Percentiles rank a stretch among this genome's conserved stretches.
These are phyloP conservation scores for Phalaenopsis equestris DNA, from an alignment of 106 monocot species.

Conservation along the genomic window DNA sequence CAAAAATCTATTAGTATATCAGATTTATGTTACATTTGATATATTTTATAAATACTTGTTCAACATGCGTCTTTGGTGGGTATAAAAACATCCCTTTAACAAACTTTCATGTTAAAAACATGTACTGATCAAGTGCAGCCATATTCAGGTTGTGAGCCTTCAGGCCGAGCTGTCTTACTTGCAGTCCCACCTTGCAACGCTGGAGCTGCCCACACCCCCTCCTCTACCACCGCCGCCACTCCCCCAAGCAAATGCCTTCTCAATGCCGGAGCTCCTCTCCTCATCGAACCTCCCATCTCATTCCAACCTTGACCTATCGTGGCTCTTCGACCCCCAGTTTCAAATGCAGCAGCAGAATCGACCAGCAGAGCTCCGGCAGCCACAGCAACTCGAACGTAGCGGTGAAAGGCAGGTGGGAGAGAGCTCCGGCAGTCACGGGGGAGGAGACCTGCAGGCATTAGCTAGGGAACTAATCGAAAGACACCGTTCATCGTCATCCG, in stretches of 20 bases:
- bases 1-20: too few species aligned
- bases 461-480: conserved; percentile 43
- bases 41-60: too few species aligned
- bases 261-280: conserved; percentile 63
- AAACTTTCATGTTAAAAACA: too few species aligned
- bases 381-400: conserved; percentile 8
- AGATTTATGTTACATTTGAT: too few species aligned
- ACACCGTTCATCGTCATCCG: conserved; percentile 12
- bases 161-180: conserved; percentile 84
- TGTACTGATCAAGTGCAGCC: too few species aligned
- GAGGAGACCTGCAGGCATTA: conserved; percentile 44
- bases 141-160: conserved; percentile 65
- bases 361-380: conserved; percentile 17
- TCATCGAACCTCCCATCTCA: conserved; percentile 16
- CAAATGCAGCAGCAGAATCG: conserved; percentile 20
- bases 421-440: conserved; percentile 6
- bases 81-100: too few species aligned
- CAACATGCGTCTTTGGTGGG: too few species aligned
- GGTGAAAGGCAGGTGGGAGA: background rate
- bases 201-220: conserved; percentile 73
- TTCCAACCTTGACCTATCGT: conserved; percentile 50
- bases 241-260: conserved; percentile 26
- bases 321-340: conserved; percentile 52
- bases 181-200: conserved; percentile 71
- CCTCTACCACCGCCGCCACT: conserved; percentile 35